phyloP scores from a whole-genome alignment of 129 eudicot genomes.

The Tagetes patula region DNA sequence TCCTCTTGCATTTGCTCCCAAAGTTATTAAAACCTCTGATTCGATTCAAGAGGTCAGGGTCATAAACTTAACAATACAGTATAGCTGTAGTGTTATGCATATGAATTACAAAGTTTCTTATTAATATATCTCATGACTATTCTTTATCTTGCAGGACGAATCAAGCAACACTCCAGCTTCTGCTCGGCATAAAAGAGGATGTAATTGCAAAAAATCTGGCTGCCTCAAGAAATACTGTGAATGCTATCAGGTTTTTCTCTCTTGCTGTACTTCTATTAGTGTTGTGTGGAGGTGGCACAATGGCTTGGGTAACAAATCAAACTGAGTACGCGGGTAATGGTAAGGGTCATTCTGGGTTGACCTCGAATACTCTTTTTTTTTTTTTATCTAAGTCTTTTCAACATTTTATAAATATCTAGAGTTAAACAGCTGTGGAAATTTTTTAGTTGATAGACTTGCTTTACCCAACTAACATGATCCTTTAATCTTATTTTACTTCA shows the following conservation, averaged over 20 bases:
- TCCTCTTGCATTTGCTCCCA: slow-evolving; percentile 99
- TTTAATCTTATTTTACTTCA: not conserved
- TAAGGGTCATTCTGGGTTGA: not conserved
- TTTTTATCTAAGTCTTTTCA: not conserved
- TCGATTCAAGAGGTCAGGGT: slow-evolving; percentile 56
- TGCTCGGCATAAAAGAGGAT: slow-evolving; percentile 97
- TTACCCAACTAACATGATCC: not conserved
- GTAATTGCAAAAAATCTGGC: slow-evolving; percentile 98
- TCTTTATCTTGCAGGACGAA: slow-evolving; percentile 58
- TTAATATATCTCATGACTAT: not conserved
- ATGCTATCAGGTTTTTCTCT: slow-evolving; percentile 85
- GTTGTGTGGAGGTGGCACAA: slow-evolving; percentile 4
- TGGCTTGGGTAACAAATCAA: not conserved
- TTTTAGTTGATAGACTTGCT: not conserved
- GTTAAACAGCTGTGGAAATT: not conserved
- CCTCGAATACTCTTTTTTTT: not conserved
- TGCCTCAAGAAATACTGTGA: slow-evolving; percentile 98
- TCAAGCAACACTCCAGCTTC: slow-evolving; percentile 95
- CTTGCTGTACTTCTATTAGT: slow-evolving; percentile 16
- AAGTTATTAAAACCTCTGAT: slow-evolving; percentile 86
- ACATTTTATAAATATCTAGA: not conserved
- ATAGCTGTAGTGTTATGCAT: not conserved
- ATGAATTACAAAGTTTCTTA: not conserved
- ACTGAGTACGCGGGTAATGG: not conserved
- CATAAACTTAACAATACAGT: slow-evolving; percentile 19